phyloP scores from a whole-genome alignment of 352 stramenopile species.

The Pythium brachiatum region DNA sequence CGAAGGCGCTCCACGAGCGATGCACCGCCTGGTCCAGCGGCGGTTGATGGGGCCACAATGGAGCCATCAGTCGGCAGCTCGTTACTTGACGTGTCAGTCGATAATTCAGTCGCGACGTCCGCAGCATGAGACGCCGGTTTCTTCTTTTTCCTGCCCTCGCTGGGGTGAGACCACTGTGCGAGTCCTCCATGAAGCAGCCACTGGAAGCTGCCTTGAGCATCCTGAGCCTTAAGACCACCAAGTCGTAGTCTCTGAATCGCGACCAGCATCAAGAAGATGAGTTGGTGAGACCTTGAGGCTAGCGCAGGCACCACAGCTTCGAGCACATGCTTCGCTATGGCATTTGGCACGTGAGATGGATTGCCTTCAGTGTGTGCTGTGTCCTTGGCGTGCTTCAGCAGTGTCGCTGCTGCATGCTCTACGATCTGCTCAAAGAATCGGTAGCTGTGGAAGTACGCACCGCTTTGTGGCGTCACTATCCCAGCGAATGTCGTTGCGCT shows the following conservation, averaged over 20 bases:
- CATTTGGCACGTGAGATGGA: neutral
- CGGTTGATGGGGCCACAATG: neutral
- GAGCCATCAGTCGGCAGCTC: neutral
- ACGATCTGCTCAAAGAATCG: constrained; percentile 17
- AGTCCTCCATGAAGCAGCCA: neutral
- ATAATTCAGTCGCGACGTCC: neutral
- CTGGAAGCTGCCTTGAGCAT: neutral
- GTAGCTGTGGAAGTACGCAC: constrained; percentile 5
- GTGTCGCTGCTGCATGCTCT: neutral
- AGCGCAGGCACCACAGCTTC: neutral
- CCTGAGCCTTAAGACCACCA: too few relatives aligned
- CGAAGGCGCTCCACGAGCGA: constrained; percentile 33
- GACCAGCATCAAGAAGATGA: neutral
- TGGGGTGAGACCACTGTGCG: neutral
- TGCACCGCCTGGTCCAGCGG: neutral
- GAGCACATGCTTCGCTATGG: neutral
- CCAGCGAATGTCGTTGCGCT: neutral
- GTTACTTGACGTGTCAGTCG: neutral
- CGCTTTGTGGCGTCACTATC: neutral
- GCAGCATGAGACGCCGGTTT: neutral
- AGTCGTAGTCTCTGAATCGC: neutral
- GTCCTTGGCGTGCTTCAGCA: constrained; percentile 5
- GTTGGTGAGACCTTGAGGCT: neutral
- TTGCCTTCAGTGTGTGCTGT: neutral
- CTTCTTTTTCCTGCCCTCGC: neutral